These are phyloP conservation scores for Chrysophaeum taylorii DNA, from an alignment of 352 stramenopile genomes.

Conservation along the genomic window DNA sequence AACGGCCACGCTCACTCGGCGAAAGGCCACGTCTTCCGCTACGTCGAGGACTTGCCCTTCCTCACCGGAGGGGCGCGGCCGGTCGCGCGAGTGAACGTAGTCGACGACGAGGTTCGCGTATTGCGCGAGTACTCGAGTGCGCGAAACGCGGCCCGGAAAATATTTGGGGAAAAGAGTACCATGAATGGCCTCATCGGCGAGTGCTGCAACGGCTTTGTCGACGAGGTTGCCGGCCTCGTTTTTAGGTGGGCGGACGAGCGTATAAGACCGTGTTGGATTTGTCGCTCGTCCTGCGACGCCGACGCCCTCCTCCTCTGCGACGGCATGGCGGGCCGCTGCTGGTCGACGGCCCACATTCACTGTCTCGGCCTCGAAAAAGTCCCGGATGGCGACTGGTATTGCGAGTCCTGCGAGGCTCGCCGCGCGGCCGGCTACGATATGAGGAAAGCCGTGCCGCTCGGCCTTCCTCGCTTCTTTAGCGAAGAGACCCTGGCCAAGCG, in stretches of 20 bases:
- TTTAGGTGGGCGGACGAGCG: neutral
- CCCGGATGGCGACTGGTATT: neutral
- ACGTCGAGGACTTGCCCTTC: neutral
- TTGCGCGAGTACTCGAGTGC: neutral
- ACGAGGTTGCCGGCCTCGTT: neutral
- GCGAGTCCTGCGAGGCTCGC: neutral
- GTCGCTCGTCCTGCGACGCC: neutral
- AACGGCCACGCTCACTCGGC: neutral
- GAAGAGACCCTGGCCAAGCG: no score
- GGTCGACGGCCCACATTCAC: neutral
- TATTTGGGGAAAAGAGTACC: neutral
- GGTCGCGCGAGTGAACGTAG: no score
- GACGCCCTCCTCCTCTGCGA: neutral
- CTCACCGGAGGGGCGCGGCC: neutral
- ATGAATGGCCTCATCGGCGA: neutral
- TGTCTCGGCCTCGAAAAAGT: slow-evolving; percentile 4
- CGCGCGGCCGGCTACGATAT: neutral
- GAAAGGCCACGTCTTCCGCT: neutral
- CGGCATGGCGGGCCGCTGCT: neutral
- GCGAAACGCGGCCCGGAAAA: neutral
- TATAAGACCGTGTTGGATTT: neutral
- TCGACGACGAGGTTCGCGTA: neutral
- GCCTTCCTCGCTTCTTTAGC: no score
- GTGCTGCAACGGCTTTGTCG: neutral
- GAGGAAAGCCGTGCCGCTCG: neutral